Base-by-base conservation (phyloP, 2,329 filamentous ascomycete genomes). In the Endothia cerciana region DNA sequence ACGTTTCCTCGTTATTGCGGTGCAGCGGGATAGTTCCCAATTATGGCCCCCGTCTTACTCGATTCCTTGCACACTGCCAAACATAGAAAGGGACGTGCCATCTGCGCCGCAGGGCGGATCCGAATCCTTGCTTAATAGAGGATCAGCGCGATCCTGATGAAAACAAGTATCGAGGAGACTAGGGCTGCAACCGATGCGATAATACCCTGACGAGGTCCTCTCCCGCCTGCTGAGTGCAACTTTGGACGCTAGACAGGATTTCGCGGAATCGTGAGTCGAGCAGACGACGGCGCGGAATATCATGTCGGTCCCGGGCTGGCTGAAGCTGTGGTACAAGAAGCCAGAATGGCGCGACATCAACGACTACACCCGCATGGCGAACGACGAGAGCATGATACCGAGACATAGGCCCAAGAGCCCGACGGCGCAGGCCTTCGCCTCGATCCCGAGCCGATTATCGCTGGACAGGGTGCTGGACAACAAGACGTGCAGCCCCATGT, bases 401-500 rank as follows among this genome's bases (percentile, higher is more conserved):
- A 63, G 61, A 49, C 62, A 65, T 40, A 64, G 64, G 38, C 25
- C 65, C 8, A 43, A 36, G 51, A 66, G 30, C 19, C 66, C 63
- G 15, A 53, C 49, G 15, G 45, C 49, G 28, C 72, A 75, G 17
- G 76, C 76, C 13, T 71, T 71, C 45, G 78, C 76, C 25, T 71
- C 77, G 56, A 74, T 83, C 43, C 81, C 80, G 3, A 71, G 70
- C 43, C 76, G 79, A 28, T 72, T 83, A 22, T 72, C 74, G 3
- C 75, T 83, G 22, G 80, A 83, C 56, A 76, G 78, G 45, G 80
- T 83, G n/a, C 73, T 83, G 22, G 77, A 77, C 30, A 83, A 83
- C 73, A 78, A 79, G 72, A 83, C 81, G 41, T 83, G 81, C 68
- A 81, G 79, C 61, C 81, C 81, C 4, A 82, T 83, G 80, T 82